Evolutionary conservation across 306 rosid genomes (phyloP), one percentile per base, ranked within the genome.

Genomic region (Coriaria nepalensis): DNA sequence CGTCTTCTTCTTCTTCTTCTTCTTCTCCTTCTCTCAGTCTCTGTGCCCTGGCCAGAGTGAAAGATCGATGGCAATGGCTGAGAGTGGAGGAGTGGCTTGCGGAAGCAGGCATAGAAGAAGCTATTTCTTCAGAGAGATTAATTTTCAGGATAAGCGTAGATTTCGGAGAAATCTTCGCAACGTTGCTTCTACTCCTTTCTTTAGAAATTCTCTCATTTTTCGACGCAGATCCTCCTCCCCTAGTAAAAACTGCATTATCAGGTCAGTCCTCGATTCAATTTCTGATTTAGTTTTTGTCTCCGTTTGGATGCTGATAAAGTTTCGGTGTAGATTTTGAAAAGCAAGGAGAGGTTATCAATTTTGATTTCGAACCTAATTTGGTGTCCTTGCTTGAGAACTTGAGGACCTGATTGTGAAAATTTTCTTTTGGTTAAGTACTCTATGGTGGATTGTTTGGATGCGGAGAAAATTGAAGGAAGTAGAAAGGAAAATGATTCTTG

Each of bases 151-250:
- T 12, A 49, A 55, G 51, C 59, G 49, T 29, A 49, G 6, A 11
- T 29, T 9, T 40, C 47, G 20, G 35, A 68, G 33, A 40, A 47
- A 43, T 58, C 65, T 63, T 35, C 61, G 56, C 7, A 52, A 13
- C 47, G 42, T 57, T 62, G 51, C 74, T 11, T 40, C 46, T 35
- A 33, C 15, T 13, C 54, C 74, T 37, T 56, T 62, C 35, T 52
- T 62, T 33, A 35, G 40, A 37, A 57, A 52, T 6, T 34, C 56
- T 47, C 45, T 62, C 53, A 13, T 13, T 2, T 7, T 52, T 41
- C 35, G 61, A 13, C 37, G 56, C 37, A 53, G 53, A 36, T 52
- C 64, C 9, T 15, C 34, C 4, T 15, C 34, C 4, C 34, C 65
- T 5, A 47, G 53, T 36, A 52, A 37, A 35, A 41, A 43, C 36